Percentiles rank a stretch among this genome's conserved stretches.
Conservation (phyloP, 495 filamentous ascomycete genomes). For the Penicillium silybi region DNA sequence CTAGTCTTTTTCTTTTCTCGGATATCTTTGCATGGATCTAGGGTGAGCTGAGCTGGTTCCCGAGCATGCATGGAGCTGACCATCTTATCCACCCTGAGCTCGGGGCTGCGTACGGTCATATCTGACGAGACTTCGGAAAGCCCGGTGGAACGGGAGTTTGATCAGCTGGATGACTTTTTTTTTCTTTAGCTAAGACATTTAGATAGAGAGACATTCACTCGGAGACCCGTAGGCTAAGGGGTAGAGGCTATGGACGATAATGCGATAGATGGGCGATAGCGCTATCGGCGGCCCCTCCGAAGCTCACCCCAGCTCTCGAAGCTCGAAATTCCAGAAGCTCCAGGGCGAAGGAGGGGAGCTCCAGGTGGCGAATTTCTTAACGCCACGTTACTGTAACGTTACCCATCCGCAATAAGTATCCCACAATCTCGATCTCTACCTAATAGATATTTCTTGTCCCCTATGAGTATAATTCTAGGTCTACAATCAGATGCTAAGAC, state of each 20-base stretch:
- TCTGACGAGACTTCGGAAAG: slow-evolving; percentile 12
- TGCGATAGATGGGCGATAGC: not conserved
- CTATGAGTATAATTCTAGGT: too few species aligned
- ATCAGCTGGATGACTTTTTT: slow-evolving; percentile 2
- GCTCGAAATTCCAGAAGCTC: slow-evolving; percentile 26
- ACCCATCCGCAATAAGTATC: not conserved
- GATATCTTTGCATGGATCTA: not conserved
- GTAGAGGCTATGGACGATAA: not conserved
- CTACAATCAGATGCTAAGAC: not conserved
- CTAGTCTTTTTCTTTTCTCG: not conserved
- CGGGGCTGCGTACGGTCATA: slow-evolving; percentile 6
- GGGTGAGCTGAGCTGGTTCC: not conserved
- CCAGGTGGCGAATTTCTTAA: slow-evolving; percentile 23
- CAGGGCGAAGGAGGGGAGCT: slow-evolving; percentile 23
- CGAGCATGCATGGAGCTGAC: not conserved
- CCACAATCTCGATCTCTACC: not conserved
- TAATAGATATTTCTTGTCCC: not conserved
- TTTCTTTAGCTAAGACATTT: not conserved
- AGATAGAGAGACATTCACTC: not conserved
- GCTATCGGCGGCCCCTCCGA: slow-evolving; percentile 33
- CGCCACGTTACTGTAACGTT: slow-evolving; percentile 18
- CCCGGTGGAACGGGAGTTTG: slow-evolving; percentile 15
- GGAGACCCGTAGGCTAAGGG: not conserved
- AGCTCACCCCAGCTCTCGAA: slow-evolving; percentile 30
- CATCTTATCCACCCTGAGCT: slow-evolving; percentile 2